Base-by-base conservation (phyloP, 2,329 filamentous ascomycete species). In the Fusarium caatingaense region DNA sequence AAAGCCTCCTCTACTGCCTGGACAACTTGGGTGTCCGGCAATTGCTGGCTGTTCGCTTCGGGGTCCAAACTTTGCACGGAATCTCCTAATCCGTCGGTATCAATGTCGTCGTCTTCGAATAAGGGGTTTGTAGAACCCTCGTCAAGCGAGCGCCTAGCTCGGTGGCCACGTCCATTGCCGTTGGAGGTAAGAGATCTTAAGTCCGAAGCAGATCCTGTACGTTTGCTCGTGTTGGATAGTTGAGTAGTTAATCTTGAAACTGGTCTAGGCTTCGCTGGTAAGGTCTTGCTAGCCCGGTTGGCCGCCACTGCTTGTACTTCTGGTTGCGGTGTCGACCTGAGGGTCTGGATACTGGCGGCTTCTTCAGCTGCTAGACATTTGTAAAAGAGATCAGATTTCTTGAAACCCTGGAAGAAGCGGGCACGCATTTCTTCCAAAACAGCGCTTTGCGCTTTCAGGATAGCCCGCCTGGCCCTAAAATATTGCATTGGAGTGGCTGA, bases 301-400 rank as follows among this genome's bases (percentile, higher is more conserved):
- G 74, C 76, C 15, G 57, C 67, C 49, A 68, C 72, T 32, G 77
- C 66, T 49, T 76, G 76, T 21, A 60, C 49, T 25, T 75, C 72
- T 28, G 59, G 60, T 6, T 67, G 72, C 3, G 72, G 72, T 45
- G 69, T 60, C 16, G 70, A 55, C 32, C 74, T 67, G 12, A 65
- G 61, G 37, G 74, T 61, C 28, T 77, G 77, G 9, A 73, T 60
- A 51, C 76, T 83, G 3, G 87, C 84, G 44, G 88, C 86, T 80
- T 97, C 94, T 75, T 97, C 93, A 15, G 95, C 92, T 10, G 95
- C 93, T 2, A 99, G 85, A 77, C 94, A 98, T 78, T 99, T 99
- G 84, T 96, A 98, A 78, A 94, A 99, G 1, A 99, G 81, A 76
- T 98, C 96, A 0, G 96, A 97, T 72, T 90, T 92, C 76, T 94